Conservation (phyloP, 345 rosid species). For the Crucihimalaya himalaica region DNA sequence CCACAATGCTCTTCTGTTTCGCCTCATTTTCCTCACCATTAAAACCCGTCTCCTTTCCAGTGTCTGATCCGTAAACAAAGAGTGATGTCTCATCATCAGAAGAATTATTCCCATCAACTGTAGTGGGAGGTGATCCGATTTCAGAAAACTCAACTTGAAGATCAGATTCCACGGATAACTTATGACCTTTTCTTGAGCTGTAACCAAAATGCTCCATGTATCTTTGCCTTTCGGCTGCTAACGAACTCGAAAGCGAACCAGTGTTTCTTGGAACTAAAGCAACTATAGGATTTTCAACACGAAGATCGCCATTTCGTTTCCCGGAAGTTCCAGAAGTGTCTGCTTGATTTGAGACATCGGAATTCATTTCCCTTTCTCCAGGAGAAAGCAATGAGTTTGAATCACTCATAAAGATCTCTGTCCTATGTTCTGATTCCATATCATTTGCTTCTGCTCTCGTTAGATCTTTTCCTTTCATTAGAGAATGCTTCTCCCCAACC, state of each 20-base stretch:
- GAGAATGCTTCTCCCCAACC: slow-evolving; percentile 31
- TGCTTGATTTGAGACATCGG: not conserved
- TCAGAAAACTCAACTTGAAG: slow-evolving; percentile 94
- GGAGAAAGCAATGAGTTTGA: slow-evolving; percentile 40
- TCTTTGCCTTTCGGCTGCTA: slow-evolving; percentile 43
- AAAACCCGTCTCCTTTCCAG: slow-evolving; percentile 43
- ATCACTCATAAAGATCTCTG: slow-evolving; percentile 30
- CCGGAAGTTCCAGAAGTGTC: slow-evolving; percentile 14
- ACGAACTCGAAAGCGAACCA: slow-evolving; percentile 41
- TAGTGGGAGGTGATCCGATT: slow-evolving; percentile 64
- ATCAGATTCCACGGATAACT: slow-evolving; percentile 80
- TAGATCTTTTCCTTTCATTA: slow-evolving; percentile 18
- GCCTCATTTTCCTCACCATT: slow-evolving; percentile 47
- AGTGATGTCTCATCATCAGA: slow-evolving; percentile 53
- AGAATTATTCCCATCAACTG: slow-evolving; percentile 52
- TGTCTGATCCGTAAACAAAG: slow-evolving; percentile 49
- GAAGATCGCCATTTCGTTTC: slow-evolving; percentile 32
- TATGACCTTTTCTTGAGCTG: slow-evolving; percentile 43
- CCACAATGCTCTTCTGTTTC: slow-evolving; percentile 21
- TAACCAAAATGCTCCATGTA: slow-evolving; percentile 43
- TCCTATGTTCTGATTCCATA: slow-evolving; percentile 25
- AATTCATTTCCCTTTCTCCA: slow-evolving; percentile 23
- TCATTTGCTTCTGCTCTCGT: slow-evolving; percentile 14
- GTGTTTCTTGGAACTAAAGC: slow-evolving; percentile 46
- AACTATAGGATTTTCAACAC: slow-evolving; percentile 29